Evolutionary conservation across 805 yeast genomes (phyloP), one percentile per base, ranked within the genome.

Genomic region (Kodamaea fukazawae): DNA sequence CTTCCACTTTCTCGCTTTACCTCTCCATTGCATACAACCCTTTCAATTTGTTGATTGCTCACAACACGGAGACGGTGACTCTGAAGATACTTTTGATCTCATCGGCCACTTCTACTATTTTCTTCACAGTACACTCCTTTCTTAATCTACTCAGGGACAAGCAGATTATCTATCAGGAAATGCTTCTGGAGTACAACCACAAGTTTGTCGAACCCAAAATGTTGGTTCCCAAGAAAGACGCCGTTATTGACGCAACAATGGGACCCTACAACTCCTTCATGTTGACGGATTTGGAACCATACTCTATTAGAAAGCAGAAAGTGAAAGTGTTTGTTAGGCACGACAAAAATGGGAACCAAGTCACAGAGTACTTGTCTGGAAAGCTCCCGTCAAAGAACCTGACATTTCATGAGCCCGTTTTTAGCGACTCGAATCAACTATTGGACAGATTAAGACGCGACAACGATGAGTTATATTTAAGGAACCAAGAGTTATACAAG

Each of bases 131-230:
- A 10, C 51, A 64, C n/a, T 64, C 67, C 30, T 85, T 76, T 51
- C 60, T 74, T 26, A 65, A 60, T 1, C 62, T 76, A 38, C 41
- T 79, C 12, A 63, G 72, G 31, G 90, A 85, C 58, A 81, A 79
- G 46, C 78, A 76, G 39, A 64, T 83, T 7, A 54, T 85, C 4
- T 71, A 71, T 42, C 75, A 73, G 43, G 87, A 83, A 51, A 75
- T 77, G 45, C 64, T 80, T 43, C 72, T 71, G 27, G 93, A 86
- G 50, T 79, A 79, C 50, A 73, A 81, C 48, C 58, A 70, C 22
- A 84, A 85, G 54, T 76, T 70, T 45, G 82, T 83, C 12, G 71
- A 71, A 26, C 89, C 88, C 2, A 71, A 72, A 36, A 60, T 76
- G 2, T 67, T 78, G 7, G 69, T 70, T 8, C 57, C 65, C 34